Evolutionary conservation across 805 yeast genomes (phyloP), one percentile per base, ranked within the genome.

Genomic region (Nakazawaea peltata): DNA sequence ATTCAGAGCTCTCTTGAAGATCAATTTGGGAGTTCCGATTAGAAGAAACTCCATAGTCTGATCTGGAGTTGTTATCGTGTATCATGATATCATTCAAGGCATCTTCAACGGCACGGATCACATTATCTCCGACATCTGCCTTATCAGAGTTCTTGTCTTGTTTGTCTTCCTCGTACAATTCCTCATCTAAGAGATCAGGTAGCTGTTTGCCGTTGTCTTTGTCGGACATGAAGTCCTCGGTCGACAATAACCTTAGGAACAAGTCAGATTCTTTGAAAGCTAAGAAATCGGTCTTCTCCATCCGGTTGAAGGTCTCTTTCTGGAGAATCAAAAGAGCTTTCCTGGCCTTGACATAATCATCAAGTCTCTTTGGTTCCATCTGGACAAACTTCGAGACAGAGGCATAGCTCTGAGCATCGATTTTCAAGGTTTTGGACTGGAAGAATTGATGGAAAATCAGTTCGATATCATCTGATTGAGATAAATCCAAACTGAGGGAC

Each of bases 21-120:
- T n/a, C n/a, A n/a, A n/a, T n/a, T n/a, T n/a, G n/a, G n/a, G n/a
- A n/a, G n/a, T n/a, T n/a, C n/a, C n/a, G n/a, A 10, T 34, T 32
- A 10, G 40, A 33, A 2, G 34, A 12, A n/a, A 27, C 14, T 3
- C 16, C 18, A 4, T 16, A 19, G 4, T 28, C 37, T 5, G 24
- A 15, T 14, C 19, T 28, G 6, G 26, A 16, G 12, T 36, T 19
- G 12, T 26, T 30, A 3, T 43, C 37, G 25, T 55, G 49, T 19
- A 47, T 56, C 68, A 72, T 71, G 23, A 80, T 77, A 42, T 77
- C 74, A 19, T 68, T 69, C 37, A 81, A 66, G 3, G 83, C 86
- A 49, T 72, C 76, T 47, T 78, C 83, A 14, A 80, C 81, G 0
- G 85, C 84, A 34, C 63, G 61, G 4, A 77, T 53, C 1, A 71